Evolutionary conservation across 371 early-diverging fungal genomes (phyloP).

Genomic region (Polyrhizophydium stewartii): DNA sequence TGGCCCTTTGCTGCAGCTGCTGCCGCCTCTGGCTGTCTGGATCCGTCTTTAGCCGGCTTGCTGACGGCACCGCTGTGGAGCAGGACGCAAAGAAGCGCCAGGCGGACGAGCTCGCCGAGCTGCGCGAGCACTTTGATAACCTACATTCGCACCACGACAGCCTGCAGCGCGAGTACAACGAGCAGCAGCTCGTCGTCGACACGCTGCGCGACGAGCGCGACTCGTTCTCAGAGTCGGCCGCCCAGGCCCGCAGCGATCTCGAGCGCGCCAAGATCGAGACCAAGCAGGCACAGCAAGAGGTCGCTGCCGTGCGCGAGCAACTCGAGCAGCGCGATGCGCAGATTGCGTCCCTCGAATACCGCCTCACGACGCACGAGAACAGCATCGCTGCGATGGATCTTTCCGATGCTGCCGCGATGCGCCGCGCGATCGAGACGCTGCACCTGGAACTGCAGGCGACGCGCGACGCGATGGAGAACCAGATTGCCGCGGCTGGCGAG

Average conservation of each 20-base stretch:
- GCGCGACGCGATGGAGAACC: not conserved
- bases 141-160: constrained; percentile 1
- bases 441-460: not conserved
- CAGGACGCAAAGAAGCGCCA: not conserved
- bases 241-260: not conserved
- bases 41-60: not conserved
- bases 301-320: not conserved
- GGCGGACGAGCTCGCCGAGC: not conserved
- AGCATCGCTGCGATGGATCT: not conserved
- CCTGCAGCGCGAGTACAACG: not conserved
- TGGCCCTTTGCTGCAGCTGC: not conserved
- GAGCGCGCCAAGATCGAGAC: not conserved
- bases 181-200: not conserved
- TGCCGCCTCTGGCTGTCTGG: not conserved
- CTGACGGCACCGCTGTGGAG: not conserved
- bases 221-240: not conserved
- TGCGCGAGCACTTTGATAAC: not conserved
- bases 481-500: not conserved
- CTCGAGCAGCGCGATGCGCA: not conserved
- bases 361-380: not conserved
- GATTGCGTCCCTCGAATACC: not conserved
- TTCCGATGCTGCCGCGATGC: not conserved
- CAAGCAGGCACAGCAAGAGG: not conserved
- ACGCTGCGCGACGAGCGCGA: constrained; percentile 1
- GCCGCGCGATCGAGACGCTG: not conserved